phyloP scores from a whole-genome alignment of 345 rosid genomes.

The Dovyalis caffra region DNA sequence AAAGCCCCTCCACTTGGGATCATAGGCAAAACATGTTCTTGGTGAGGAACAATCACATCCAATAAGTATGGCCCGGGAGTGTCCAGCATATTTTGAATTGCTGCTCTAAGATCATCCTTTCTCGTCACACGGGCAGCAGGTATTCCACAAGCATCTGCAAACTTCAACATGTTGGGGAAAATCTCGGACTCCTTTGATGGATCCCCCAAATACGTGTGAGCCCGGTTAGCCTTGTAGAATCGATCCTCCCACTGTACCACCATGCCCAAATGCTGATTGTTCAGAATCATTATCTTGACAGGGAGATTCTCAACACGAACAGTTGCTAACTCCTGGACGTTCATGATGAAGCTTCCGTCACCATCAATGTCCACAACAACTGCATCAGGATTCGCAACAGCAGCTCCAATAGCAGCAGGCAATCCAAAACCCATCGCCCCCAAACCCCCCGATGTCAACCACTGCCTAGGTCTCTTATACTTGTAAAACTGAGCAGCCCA shows the following conservation, averaged over 20 bases:
- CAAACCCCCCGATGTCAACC: constrained; percentile 87
- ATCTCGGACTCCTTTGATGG: constrained; percentile 73
- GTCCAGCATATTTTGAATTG: constrained; percentile 81
- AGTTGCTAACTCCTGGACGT: constrained; percentile 90
- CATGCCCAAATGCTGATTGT: constrained; percentile 98
- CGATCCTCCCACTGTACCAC: constrained; percentile 96
- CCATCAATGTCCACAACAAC: constrained; percentile 94
- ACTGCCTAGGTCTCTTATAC: constrained; percentile 81
- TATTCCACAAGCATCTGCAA: constrained; percentile 83
- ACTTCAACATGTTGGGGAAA: constrained; percentile 77
- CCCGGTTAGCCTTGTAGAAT: constrained; percentile 90
- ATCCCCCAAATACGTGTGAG: constrained; percentile 81
- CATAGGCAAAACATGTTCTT: constrained; percentile 97
- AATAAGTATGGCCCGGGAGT: constrained; percentile 88
- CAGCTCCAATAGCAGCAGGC: constrained; percentile 98
- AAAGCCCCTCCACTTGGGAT: constrained; percentile 95
- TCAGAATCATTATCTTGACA: constrained; percentile 68
- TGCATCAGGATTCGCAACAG: constrained; percentile 83
- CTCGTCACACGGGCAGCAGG: constrained; percentile 79
- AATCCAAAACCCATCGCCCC: constrained; percentile 99
- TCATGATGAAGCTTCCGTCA: constrained; percentile 96
- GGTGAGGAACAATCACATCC: constrained; percentile 94
- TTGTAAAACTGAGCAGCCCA: constrained; percentile 99
- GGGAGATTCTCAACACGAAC: constrained; percentile 85
- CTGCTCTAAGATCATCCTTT: constrained; percentile 61